Percentiles rank a stretch among this genome's conserved stretches.
phyloP scores from a whole-genome alignment of 2,329 filamentous ascomycete genomes.

The Leptodontidium sp. region DNA sequence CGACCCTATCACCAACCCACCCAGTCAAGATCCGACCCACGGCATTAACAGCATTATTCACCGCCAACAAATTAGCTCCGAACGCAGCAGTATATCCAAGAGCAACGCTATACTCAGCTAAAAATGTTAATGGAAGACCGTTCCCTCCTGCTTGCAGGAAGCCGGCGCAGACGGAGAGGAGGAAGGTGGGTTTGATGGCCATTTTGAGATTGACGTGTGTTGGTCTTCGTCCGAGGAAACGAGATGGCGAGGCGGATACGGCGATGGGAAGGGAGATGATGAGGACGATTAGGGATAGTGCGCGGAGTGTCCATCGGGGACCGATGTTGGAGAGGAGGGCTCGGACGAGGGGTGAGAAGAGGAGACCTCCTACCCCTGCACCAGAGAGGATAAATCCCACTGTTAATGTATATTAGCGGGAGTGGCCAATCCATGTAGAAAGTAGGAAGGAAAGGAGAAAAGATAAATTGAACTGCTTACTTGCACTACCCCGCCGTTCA shows the following conservation, averaged over 20 bases:
- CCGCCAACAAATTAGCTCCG: slow-evolving; percentile 55
- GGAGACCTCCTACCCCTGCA: slow-evolving; percentile 53
- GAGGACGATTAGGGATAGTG: slow-evolving; percentile 50
- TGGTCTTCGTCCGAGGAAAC: slow-evolving; percentile 48
- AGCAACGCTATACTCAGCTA: slow-evolving; percentile 55
- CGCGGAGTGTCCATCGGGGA: slow-evolving; percentile 54
- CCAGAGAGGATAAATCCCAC: slow-evolving; percentile 55
- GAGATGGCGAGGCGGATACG: slow-evolving; percentile 50
- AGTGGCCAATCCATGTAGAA: background rate
- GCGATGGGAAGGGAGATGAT: slow-evolving; percentile 51
- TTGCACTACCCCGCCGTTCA: slow-evolving; percentile 55
- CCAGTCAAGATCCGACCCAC: slow-evolving; percentile 54
- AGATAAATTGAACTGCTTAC: background rate
- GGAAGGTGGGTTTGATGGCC: slow-evolving; percentile 51
- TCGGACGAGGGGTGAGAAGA: slow-evolving; percentile 52
- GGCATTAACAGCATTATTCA: slow-evolving; percentile 56
- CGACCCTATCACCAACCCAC: slow-evolving; percentile 55
- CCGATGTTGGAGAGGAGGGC: slow-evolving; percentile 53
- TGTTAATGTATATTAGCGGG: background rate
- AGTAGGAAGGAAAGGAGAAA: background rate
- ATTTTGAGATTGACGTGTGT: slow-evolving; percentile 51
- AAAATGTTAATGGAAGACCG: slow-evolving; percentile 56
- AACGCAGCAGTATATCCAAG: slow-evolving; percentile 52
- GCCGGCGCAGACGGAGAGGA: slow-evolving; percentile 52
- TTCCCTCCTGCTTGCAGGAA: slow-evolving; percentile 55